These are phyloP conservation scores for Metschnikowia similis DNA, from an alignment of 805 yeast species.

Conservation along the genomic window DNA sequence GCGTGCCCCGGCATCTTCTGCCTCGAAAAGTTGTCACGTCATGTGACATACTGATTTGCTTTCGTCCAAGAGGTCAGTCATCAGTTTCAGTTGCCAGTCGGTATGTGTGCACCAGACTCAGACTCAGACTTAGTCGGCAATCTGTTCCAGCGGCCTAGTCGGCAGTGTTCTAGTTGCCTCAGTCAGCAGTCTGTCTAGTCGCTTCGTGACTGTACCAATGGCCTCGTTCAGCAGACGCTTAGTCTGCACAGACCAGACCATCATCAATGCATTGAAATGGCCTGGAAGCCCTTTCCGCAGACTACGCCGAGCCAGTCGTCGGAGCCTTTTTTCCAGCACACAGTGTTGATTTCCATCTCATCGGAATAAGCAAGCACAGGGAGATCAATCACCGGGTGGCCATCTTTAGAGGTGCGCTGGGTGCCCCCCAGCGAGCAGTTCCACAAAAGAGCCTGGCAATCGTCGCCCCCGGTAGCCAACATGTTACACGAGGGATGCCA, in stretches of 20 bases:
- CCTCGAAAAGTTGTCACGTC: too few species aligned
- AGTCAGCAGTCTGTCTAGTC: too few species aligned
- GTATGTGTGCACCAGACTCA: too few species aligned
- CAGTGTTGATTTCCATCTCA: constrained; percentile 69
- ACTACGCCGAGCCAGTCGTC: constrained; percentile 84
- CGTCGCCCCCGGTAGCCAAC: constrained; percentile 64
- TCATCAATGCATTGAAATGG: constrained; percentile 34
- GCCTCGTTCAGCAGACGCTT: too few species aligned
- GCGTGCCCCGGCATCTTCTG: too few species aligned
- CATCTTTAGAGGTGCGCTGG: constrained; percentile 12
- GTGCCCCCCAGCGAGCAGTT: constrained; percentile 40
- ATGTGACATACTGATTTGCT: too few species aligned
- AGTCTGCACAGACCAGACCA: not conserved
- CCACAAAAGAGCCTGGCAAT: constrained; percentile 70
- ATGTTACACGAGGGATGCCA: constrained; percentile 81
- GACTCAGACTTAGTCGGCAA: too few species aligned
- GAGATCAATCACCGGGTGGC: constrained; percentile 21
- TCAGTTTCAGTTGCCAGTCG: too few species aligned
- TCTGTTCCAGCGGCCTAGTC: too few species aligned
- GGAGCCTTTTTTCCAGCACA: constrained; percentile 58
- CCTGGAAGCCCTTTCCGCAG: constrained; percentile 66
- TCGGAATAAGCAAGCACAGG: constrained; percentile 55
- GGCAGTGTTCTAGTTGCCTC: too few species aligned
- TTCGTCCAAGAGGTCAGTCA: too few species aligned
- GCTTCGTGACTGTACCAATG: too few species aligned